phyloP scores from a whole-genome alignment of 176 grass and related monocot genomes.

The Typha latifolia region DNA sequence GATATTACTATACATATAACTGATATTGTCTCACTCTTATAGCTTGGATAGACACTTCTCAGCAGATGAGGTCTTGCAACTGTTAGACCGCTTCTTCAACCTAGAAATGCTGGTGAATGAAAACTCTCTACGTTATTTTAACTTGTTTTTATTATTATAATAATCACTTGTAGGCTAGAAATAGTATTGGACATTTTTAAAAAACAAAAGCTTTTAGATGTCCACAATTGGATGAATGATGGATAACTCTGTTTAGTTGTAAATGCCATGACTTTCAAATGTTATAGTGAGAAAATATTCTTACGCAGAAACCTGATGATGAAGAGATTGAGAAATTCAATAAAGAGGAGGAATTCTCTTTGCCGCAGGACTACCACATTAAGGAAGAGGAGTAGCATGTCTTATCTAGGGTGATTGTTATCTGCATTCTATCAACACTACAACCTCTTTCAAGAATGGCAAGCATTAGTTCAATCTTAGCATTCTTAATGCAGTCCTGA shows the following conservation, averaged over 20 bases:
- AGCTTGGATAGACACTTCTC: slow-evolving; percentile 76
- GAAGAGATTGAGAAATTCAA: slow-evolving; percentile 60
- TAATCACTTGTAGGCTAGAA: background rate
- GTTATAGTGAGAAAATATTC: background rate
- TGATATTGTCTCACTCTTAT: slow-evolving; percentile 10
- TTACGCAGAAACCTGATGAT: slow-evolving; percentile 64
- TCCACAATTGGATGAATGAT: too few species aligned
- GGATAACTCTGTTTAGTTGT: too few species aligned
- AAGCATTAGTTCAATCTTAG: background rate
- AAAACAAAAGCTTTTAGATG: too few species aligned
- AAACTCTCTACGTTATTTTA: background rate
- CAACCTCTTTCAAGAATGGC: background rate
- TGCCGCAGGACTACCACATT: slow-evolving; percentile 47
- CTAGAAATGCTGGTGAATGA: slow-evolving; percentile 82
- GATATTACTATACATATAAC: slow-evolving; percentile 10
- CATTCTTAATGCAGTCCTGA: background rate
- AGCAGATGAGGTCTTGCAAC: slow-evolving; percentile 70
- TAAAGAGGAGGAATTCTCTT: slow-evolving; percentile 68
- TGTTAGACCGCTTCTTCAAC: slow-evolving; percentile 87
- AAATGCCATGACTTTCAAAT: too few species aligned
- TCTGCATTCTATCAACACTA: background rate
- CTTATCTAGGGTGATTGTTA: background rate
- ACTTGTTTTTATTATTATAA: background rate
- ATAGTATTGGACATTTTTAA: too few species aligned
- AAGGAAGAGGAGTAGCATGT: slow-evolving; percentile 52